phyloP scores from a whole-genome alignment of 2,329 filamentous ascomycete genomes.

The Volutella citrinella region DNA sequence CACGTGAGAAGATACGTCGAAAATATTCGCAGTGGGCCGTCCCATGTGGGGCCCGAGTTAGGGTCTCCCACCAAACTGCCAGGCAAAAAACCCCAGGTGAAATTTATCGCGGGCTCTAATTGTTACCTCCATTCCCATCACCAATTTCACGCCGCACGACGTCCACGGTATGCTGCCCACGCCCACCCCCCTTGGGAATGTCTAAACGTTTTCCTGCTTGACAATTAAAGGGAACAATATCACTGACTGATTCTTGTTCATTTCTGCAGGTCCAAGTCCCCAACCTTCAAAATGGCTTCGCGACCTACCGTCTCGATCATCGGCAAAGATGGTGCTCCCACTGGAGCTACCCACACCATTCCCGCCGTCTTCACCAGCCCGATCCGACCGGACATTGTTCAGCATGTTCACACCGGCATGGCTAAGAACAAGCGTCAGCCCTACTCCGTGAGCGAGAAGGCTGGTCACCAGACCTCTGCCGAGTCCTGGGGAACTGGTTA shows the following conservation, averaged over 20 bases:
- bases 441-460: conserved; percentile 99
- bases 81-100: conserved; percentile 33
- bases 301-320: conserved; percentile 97
- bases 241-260: too few relatives aligned
- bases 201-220: conserved; percentile 17
- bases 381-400: conserved; percentile 98
- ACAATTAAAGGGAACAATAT: too few relatives aligned
- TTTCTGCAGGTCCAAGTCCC: conserved; percentile 33
- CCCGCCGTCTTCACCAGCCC: conserved; percentile 96
- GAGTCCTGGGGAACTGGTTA: conserved; percentile 99
- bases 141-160: conserved; percentile 40
- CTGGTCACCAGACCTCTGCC: conserved; percentile 98
- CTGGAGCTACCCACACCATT: conserved; percentile 84
- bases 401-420: conserved; percentile 98
- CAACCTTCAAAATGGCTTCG: conserved; percentile 73
- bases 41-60: conserved; percentile 30
- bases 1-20: conserved; percentile 12
- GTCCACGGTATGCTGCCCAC: conserved; percentile 34
- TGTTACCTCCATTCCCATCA: conserved; percentile 32
- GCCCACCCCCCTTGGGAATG: conserved; percentile 8
- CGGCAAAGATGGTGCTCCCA: conserved; percentile 91
- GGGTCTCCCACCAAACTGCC: conserved; percentile 40
- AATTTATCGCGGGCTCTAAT: conserved; percentile 34
- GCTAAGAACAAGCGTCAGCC: conserved; percentile 99
- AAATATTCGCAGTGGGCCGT: conserved; percentile 25